Base-by-base conservation (phyloP, 1,139 yeast species). In the Kurtzmaniella quercitrusa region DNA sequence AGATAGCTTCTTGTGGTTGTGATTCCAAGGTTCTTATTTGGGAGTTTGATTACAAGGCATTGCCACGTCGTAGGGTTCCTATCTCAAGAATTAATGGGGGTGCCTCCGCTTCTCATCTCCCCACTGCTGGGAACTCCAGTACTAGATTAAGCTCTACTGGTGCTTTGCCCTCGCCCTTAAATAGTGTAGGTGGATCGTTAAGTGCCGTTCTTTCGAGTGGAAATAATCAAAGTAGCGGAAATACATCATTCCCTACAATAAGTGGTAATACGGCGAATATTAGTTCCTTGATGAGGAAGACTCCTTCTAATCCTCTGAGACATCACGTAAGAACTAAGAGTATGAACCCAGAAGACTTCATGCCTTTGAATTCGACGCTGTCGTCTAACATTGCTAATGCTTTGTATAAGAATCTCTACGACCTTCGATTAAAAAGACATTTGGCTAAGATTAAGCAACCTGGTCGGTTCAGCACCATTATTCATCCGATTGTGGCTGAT, bases 11-110 rank as follows among this genome's bases (percentile, higher is more conserved):
- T 37, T 82, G 82, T 47, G 90, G 91, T 2, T 82, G 77, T 53
- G 95, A 86, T 57, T 89, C 90, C 1, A 73, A 74, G 45, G 63
- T 85, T 8, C 62, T 82, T 31, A 65, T 84, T 25, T 86, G 91
- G 88, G 94, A 86, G 53, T 83, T 86, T 58, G 79, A 81, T 43
- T 84, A 85, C 37, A 71, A 77, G 53, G 76, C 82, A 11, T 60
- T 85, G 38, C 80, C 83, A 1, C 73, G 62, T 73, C 11, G 77
- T 75, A 48, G 52, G 46, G 31, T 39, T 37, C 39, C 47, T 37
- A 23, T 39, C 33, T 27, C 31, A 10, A 27, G n/a, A 27, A 14
- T 8, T 14, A 15, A 9, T 6, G 36, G 16, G 10, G 18, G 36
- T 3, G 17, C 14, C 6, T 31, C 36, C 16, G 14, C 8, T 10